phyloP scores from a whole-genome alignment of 148 eudicot genomes.

The Nepenthes gracilis region DNA sequence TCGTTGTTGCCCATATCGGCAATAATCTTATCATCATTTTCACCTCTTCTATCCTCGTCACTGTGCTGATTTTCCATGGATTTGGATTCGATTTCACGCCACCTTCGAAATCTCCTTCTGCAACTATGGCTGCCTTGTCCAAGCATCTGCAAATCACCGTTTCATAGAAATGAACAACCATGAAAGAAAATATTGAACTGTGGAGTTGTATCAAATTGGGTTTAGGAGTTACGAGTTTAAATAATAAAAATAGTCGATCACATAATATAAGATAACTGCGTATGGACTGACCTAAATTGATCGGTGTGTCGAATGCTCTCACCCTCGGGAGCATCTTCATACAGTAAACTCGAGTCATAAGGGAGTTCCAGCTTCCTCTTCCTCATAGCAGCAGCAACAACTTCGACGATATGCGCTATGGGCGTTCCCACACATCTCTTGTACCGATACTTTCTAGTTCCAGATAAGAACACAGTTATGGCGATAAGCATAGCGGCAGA shows the following conservation, averaged over 20 bases:
- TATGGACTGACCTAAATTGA: slow-evolving; percentile 46
- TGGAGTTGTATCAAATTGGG: no score
- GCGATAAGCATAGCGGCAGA: slow-evolving; percentile 55
- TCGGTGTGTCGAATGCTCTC: slow-evolving; percentile 62
- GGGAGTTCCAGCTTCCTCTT: slow-evolving; percentile 51
- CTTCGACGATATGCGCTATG: slow-evolving; percentile 59
- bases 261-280: no score
- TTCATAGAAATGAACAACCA: background rate
- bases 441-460: slow-evolving; percentile 55
- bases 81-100: slow-evolving; percentile 15
- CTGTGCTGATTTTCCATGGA: slow-evolving; percentile 73
- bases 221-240: no score
- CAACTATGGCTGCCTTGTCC: slow-evolving; percentile 91
- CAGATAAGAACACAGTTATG: slow-evolving; percentile 39
- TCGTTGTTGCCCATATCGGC: slow-evolving; percentile 86
- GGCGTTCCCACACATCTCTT: slow-evolving; percentile 75
- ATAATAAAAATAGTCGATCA: no score
- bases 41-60: slow-evolving; percentile 75
- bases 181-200: no score
- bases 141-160: slow-evolving; percentile 32
- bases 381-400: slow-evolving; percentile 43
- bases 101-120: slow-evolving; percentile 42
- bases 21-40: slow-evolving; percentile 65
- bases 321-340: slow-evolving; percentile 46
- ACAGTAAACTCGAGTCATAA: slow-evolving; percentile 34